These are phyloP conservation scores for Pichia paraexigua DNA, from an alignment of 805 yeast species.

Conservation along the genomic window DNA sequence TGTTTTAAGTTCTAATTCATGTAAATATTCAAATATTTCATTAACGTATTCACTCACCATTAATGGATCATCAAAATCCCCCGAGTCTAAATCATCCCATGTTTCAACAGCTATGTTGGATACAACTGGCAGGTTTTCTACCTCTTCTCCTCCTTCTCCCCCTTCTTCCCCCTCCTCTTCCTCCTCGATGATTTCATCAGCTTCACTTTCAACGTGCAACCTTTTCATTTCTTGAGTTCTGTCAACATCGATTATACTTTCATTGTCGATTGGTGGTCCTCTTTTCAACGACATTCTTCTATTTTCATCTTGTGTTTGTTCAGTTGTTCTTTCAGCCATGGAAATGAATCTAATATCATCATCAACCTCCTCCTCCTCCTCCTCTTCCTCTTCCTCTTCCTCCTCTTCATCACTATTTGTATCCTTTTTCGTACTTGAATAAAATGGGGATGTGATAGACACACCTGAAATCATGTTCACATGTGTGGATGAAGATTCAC, in stretches of 20 bases:
- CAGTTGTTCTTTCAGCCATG: conserved; percentile 19
- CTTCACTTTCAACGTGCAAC: conserved; percentile 24
- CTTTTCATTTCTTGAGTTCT: conserved; percentile 25
- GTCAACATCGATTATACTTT: conserved; percentile 21
- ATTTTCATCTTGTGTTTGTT: conserved; percentile 24
- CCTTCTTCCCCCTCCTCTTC: not conserved
- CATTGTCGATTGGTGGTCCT: conserved; percentile 46
- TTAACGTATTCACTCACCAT: conserved; percentile 92
- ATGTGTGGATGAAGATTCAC: not conserved
- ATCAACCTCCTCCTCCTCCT: not conserved
- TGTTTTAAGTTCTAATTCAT: conserved; percentile 62
- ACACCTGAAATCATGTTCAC: conserved; percentile 32
- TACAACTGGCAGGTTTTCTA: no score
- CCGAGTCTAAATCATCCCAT: conserved; percentile 71
- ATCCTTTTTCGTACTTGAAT: not conserved
- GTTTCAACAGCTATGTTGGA: conserved; percentile 23
- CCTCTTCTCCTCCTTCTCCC: conserved; percentile 14
- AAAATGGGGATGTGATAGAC: conserved; percentile 42
- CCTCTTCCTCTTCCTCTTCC: not conserved
- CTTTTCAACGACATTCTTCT: conserved; percentile 31
- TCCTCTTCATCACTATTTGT: conserved; percentile 1
- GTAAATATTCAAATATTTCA: conserved; percentile 77
- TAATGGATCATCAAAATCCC: conserved; percentile 62
- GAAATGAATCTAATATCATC: conserved; percentile 5
- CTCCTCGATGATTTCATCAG: not conserved